Evolutionary conservation across 352 stramenopile species (phyloP), one percentile per base, ranked within the genome.

Genomic region (Globisporangium irregulare): DNA sequence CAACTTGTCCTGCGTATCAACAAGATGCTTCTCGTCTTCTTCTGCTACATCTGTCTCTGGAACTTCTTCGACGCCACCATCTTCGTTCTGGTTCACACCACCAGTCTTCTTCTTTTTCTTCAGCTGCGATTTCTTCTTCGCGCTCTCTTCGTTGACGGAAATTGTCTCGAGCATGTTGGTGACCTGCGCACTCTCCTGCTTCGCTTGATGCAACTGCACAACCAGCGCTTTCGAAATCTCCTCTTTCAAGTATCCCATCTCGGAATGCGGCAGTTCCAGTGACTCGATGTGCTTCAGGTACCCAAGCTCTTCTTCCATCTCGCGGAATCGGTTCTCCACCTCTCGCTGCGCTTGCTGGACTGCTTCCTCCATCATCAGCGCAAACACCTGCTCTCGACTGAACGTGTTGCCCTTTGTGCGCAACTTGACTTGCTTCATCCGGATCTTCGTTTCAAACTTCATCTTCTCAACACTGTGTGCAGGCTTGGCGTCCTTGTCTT

Each of bases 391-490:
- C 27, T 95, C 84, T 0, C 91, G 84, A 48, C 67, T 82, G 61
- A 97, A 86, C 25, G 72, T 67, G 25, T 94, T 87, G 4, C 90
- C 91, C 58, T 94, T 93, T 2, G 92, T 93, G 15, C 92, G 82
- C 24, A 98, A 72, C 71, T 97, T 96, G 20, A 94, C 91, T 72
- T 98, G 93, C 32, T 92, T 90, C 84, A 97, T 97, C 27, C 93
- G 87, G 36, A 98, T 93, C 71, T 95, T 97, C 2, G 92, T 91
- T 66, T 98, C 92, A 66, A 97, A 97, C 63, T 97, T 98, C 87
- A 97, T 97, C 76, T 96, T 95, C 67, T 91, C 89, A 12, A 97
- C 78, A 34, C 74, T 89, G 48, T 90, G 85, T 3, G 75, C 87
- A 9, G 81, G 78, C 60, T 90, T 89, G 9, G 72, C 76, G 25